Percentiles rank a stretch among this genome's conserved stretches.
These are phyloP conservation scores for Annulohypoxylon maeteangense DNA, from an alignment of 495 filamentous ascomycete genomes.

Conservation along the genomic window DNA sequence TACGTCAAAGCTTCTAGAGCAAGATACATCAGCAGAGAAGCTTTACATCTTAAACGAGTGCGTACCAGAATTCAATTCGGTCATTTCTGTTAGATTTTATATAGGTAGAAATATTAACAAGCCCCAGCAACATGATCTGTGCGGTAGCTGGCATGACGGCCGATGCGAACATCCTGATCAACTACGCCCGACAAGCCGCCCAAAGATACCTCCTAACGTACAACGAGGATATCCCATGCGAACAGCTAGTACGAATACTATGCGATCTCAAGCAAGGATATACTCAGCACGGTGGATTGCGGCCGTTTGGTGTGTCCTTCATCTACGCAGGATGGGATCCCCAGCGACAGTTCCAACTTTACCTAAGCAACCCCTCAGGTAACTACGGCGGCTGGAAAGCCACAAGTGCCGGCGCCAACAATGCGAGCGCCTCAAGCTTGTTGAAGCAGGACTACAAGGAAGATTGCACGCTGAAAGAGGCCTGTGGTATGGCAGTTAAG, in stretches of 20 bases:
- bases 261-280: constrained; percentile 99
- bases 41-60: constrained; percentile 99
- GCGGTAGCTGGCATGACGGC: constrained; percentile 99
- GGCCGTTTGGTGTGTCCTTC: constrained; percentile 98
- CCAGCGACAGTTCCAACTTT: constrained; percentile 96
- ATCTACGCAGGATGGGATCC: constrained; percentile 99
- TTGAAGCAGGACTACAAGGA: constrained; percentile 99
- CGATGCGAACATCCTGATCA: constrained; percentile 99
- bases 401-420: constrained; percentile 96
- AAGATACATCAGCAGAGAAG: constrained; percentile 99
- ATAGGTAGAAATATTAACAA: constrained; percentile 4
- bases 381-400: constrained; percentile 99
- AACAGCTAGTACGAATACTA: constrained; percentile 94
- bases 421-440: constrained; percentile 95
- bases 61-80: constrained; percentile 36
- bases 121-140: constrained; percentile 96
- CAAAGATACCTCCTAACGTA: constrained; percentile 98
- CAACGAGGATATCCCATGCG: constrained; percentile 99
- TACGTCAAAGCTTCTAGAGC: constrained; percentile 98
- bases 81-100: neutral
- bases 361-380: constrained; percentile 99
- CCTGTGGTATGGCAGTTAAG: constrained; percentile 97
- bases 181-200: constrained; percentile 95
- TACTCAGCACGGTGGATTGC: constrained; percentile 97
- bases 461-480: constrained; percentile 93